Conservation (phyloP, 495 filamentous ascomycete species). For the Trichocladium uniseriatum region DNA sequence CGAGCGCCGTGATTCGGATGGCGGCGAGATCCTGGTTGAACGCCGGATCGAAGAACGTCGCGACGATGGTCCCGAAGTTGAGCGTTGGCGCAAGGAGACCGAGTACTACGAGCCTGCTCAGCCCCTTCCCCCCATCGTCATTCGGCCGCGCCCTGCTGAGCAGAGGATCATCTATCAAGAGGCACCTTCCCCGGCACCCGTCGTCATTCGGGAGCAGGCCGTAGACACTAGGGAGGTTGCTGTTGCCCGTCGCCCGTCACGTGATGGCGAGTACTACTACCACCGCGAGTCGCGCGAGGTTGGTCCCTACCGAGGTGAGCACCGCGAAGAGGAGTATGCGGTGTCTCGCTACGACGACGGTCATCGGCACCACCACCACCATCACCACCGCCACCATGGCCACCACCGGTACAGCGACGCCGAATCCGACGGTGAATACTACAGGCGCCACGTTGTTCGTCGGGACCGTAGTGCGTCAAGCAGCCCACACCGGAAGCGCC, state of each 20-base stretch:
- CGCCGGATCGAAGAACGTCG: slow-evolving; percentile 37
- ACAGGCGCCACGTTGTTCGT: slow-evolving; percentile 33
- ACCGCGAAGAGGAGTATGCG: slow-evolving; percentile 40
- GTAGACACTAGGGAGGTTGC: slow-evolving; percentile 40
- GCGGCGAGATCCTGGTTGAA: slow-evolving; percentile 40
- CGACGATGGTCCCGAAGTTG: slow-evolving; percentile 44
- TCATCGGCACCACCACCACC: slow-evolving; percentile 37
- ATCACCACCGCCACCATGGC: slow-evolving; percentile 38
- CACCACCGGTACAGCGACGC: slow-evolving; percentile 31
- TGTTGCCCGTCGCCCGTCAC: slow-evolving; percentile 45
- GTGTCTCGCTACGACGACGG: slow-evolving; percentile 45
- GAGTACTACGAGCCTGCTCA: slow-evolving; percentile 55
- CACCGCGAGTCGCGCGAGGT: slow-evolving; percentile 51
- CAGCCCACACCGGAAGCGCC: slow-evolving; percentile 55
- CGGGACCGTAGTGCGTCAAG: slow-evolving; percentile 36
- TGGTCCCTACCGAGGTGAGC: slow-evolving; percentile 41
- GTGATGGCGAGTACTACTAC: slow-evolving; percentile 40
- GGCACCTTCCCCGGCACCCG: slow-evolving; percentile 55
- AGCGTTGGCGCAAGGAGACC: slow-evolving; percentile 55
- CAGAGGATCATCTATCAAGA: slow-evolving; percentile 70
- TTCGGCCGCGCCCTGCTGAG: slow-evolving; percentile 51
- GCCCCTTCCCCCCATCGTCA: slow-evolving; percentile 50
- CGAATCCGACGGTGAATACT: slow-evolving; percentile 46
- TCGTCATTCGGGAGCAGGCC: slow-evolving; percentile 54
- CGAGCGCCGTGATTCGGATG: slow-evolving; percentile 31